These are phyloP conservation scores for Spathaspora sp. DNA, from an alignment of 805 yeast genomes.

Conservation along the genomic window DNA sequence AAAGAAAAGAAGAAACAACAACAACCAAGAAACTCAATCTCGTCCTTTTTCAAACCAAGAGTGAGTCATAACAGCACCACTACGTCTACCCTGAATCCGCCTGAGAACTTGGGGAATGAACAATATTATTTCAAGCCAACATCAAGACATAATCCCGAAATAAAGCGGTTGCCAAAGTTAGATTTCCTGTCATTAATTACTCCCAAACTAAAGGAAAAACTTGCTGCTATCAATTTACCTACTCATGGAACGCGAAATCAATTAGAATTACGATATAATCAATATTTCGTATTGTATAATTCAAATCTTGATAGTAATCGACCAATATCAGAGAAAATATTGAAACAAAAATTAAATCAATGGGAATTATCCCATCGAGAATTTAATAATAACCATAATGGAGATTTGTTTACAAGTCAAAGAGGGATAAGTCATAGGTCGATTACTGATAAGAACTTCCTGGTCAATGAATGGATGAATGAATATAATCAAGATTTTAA, in stretches of 20 bases:
- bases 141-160: slow-evolving; percentile 18
- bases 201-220: slow-evolving; percentile 57
- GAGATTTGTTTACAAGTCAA: slow-evolving; percentile 18
- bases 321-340: slow-evolving; percentile 55
- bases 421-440: slow-evolving; percentile 20
- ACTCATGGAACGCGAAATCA: slow-evolving; percentile 59
- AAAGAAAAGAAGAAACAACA: slow-evolving; percentile 9
- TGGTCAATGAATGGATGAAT: slow-evolving; percentile 40
- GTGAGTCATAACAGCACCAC: not conserved
- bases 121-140: slow-evolving; percentile 30
- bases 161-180: slow-evolving; percentile 54
- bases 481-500: slow-evolving; percentile 38
- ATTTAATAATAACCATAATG: slow-evolving; percentile 18
- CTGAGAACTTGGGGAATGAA: slow-evolving; percentile 15
- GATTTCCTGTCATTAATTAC: slow-evolving; percentile 60
- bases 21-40: slow-evolving; percentile 16
- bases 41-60: slow-evolving; percentile 26
- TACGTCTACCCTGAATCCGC: not conserved
- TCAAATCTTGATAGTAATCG: slow-evolving; percentile 71
- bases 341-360: slow-evolving; percentile 53
- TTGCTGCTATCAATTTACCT: slow-evolving; percentile 53
- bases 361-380: slow-evolving; percentile 60
- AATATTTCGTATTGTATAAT: slow-evolving; percentile 74
- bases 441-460: slow-evolving; percentile 46
- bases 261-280: slow-evolving; percentile 69